Conservation (phyloP, 306 rosid species). For the Gleditsia sinensis region DNA sequence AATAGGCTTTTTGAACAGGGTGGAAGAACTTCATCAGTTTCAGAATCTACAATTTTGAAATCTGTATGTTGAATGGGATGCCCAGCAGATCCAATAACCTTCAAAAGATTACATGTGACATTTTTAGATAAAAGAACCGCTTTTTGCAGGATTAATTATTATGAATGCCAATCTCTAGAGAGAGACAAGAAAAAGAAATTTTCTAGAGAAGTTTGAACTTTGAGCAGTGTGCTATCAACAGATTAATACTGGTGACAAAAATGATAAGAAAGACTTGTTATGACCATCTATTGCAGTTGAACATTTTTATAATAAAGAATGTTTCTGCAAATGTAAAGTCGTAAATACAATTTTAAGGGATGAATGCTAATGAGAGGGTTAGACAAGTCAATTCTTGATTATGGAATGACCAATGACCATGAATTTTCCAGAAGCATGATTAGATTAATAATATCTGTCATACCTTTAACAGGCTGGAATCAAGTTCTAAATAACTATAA, state of each 20-base stretch:
- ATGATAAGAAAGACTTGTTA: neutral
- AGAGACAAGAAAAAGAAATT: neutral
- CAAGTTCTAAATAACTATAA: neutral
- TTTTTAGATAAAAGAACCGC: slow-evolving; percentile 43
- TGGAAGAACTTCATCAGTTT: slow-evolving; percentile 73
- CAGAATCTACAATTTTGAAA: slow-evolving; percentile 72
- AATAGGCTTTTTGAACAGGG: slow-evolving; percentile 82
- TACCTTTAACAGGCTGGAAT: neutral
- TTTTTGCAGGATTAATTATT: slow-evolving; percentile 21
- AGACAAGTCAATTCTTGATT: neutral
- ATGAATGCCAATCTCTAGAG: slow-evolving; percentile 22
- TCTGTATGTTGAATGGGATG: slow-evolving; percentile 79
- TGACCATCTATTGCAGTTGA: slow-evolving; percentile 19
- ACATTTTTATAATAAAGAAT: slow-evolving; percentile 1
- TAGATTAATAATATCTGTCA: no score
- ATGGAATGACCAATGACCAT: neutral
- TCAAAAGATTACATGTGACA: slow-evolving; percentile 48
- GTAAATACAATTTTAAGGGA: neutral
- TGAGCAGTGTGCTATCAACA: slow-evolving; percentile 30
- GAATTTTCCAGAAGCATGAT: neutral
- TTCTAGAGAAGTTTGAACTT: neutral
- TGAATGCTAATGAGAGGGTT: neutral
- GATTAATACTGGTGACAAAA: neutral
- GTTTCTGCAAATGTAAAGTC: slow-evolving; percentile 8
- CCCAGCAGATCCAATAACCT: slow-evolving; percentile 96